A percentile compares a stretch with the other conserved stretches of the same genome.
Conservation (phyloP, 1,139 yeast species). For the Barnettozyma hawaiiensis region DNA sequence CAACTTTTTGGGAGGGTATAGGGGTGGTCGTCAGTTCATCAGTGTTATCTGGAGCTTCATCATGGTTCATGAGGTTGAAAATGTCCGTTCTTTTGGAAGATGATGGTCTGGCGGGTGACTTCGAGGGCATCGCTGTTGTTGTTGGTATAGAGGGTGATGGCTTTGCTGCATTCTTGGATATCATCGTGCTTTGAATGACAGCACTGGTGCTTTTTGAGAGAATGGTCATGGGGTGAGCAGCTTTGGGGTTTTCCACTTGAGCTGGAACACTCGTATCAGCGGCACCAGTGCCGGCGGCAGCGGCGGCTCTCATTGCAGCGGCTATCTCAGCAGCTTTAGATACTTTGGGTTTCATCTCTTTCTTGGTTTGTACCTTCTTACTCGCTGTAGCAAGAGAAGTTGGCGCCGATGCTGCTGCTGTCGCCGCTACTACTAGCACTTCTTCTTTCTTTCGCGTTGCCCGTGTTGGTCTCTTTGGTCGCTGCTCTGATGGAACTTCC, state of each 20-base stretch:
- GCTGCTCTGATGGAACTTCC: not conserved
- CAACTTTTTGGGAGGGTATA: not conserved
- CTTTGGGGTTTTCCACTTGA: not conserved
- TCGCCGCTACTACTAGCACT: too few species aligned
- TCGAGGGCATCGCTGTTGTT: not conserved
- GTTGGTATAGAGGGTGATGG: not conserved
- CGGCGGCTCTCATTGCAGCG: conserved; percentile 10
- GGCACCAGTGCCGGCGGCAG: too few species aligned
- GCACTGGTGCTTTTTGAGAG: not conserved
- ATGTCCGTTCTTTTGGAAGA: conserved; percentile 8
- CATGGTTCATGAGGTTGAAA: conserved; percentile 10
- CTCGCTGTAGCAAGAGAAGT: not conserved
- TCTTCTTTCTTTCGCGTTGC: conserved; percentile 1
- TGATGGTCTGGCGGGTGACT: not conserved
- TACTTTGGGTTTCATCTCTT: conserved; percentile 1
- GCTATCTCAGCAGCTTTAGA: conserved; percentile 9
- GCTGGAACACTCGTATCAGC: not conserved
- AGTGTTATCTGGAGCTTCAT: not conserved
- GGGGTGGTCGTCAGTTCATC: not conserved
- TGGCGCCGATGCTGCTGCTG: not conserved
- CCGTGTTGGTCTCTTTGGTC: not conserved
- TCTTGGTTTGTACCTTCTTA: conserved; percentile 1
- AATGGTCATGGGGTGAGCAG: not conserved
- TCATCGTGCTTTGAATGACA: not conserved
- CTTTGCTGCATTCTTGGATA: not conserved